Conservation (phyloP, 345 rosid genomes). For the Carallia brachiata region DNA sequence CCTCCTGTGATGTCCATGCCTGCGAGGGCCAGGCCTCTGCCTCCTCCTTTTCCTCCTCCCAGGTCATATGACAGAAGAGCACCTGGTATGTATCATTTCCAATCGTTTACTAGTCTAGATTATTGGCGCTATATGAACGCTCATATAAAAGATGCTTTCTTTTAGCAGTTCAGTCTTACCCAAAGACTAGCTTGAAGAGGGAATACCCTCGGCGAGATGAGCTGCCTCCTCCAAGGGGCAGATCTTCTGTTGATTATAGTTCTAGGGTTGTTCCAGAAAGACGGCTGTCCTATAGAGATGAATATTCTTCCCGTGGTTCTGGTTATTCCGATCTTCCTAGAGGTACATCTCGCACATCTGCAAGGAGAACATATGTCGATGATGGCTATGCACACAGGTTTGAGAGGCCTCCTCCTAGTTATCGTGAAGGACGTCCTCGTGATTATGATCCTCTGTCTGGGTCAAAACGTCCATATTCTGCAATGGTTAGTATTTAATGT, state of each 20-base stretch:
- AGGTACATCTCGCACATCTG: slow-evolving; percentile 56
- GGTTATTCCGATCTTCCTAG: slow-evolving; percentile 73
- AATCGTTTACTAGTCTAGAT: neutral
- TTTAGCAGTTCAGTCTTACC: slow-evolving; percentile 63
- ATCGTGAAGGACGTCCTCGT: slow-evolving; percentile 73
- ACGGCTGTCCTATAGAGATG: slow-evolving; percentile 71
- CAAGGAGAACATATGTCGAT: slow-evolving; percentile 78
- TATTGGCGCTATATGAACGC: neutral
- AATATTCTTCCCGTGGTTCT: slow-evolving; percentile 66
- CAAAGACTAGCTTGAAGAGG: slow-evolving; percentile 74
- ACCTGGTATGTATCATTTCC: slow-evolving; percentile 49
- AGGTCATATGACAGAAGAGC: slow-evolving; percentile 86
- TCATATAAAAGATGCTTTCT: slow-evolving; percentile 8
- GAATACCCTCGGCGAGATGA: slow-evolving; percentile 78
- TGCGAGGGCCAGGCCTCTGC: slow-evolving; percentile 65
- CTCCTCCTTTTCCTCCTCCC: slow-evolving; percentile 44
- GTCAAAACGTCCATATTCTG: slow-evolving; percentile 83
- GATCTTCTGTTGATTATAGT: slow-evolving; percentile 70
- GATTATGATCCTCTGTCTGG: slow-evolving; percentile 84
- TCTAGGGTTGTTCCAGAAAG: slow-evolving; percentile 76
- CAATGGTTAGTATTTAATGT: slow-evolving; percentile 54
- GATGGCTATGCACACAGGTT: slow-evolving; percentile 75
- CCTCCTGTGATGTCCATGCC: slow-evolving; percentile 70
- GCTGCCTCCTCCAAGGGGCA: slow-evolving; percentile 77
- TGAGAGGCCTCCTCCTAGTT: slow-evolving; percentile 78